A percentile compares a stretch with the other conserved stretches of the same genome.
These are phyloP conservation scores for Cornus florida DNA, from an alignment of 148 eudicot genomes.

Conservation along the genomic window DNA sequence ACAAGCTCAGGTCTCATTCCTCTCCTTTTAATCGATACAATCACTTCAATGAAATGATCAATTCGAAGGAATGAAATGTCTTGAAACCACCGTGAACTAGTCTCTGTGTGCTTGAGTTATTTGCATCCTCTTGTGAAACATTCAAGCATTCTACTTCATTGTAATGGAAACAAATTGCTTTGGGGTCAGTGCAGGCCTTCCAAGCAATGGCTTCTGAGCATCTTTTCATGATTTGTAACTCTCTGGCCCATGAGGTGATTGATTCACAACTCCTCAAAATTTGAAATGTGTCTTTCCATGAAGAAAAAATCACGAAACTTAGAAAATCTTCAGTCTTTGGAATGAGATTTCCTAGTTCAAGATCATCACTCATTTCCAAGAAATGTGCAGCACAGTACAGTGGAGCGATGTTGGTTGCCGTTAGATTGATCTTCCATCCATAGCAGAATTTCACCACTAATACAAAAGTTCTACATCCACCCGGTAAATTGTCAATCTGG, in stretches of 20 bases:
- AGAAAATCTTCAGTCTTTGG: conserved; percentile 39
- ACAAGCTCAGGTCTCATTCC: conserved; percentile 36
- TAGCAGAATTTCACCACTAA: conserved; percentile 44
- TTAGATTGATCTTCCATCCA: conserved; percentile 42
- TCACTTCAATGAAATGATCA: conserved; percentile 52
- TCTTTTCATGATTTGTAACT: conserved; percentile 30
- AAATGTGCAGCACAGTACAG: conserved; percentile 44
- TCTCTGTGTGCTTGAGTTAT: conserved; percentile 6
- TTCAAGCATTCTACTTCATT: conserved; percentile 11
- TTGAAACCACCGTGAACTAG: conserved; percentile 47
- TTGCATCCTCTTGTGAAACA: conserved; percentile 6
- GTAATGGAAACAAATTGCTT: conserved; percentile 5
- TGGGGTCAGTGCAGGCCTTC: conserved; percentile 37
- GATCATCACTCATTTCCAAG: conserved; percentile 48
- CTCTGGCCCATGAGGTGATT: conserved; percentile 37
- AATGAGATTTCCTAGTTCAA: conserved; percentile 38
- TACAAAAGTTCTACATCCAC: conserved; percentile 43
- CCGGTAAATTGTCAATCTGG: conserved; percentile 36
- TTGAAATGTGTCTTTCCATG: conserved; percentile 50
- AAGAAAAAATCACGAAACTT: conserved; percentile 38
- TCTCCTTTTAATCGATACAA: conserved; percentile 33
- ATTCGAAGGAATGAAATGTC: conserved; percentile 44
- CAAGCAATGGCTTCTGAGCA: conserved; percentile 52
- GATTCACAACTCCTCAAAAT: conserved; percentile 46
- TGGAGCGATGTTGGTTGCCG: conserved; percentile 34